Base-by-base conservation (phyloP, 2,329 filamentous ascomycete genomes). In the Fusarium sororula region DNA sequence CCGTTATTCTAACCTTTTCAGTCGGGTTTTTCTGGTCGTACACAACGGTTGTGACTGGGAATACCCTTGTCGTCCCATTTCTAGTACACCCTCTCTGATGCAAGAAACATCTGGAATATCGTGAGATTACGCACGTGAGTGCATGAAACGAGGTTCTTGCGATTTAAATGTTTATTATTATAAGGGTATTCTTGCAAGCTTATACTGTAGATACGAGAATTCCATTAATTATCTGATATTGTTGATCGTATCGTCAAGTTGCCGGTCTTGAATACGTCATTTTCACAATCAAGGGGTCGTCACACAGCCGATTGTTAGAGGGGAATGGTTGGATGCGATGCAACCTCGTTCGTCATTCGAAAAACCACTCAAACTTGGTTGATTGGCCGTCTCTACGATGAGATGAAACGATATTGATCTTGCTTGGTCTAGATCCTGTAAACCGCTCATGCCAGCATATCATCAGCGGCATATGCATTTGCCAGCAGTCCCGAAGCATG, bases 221-320 rank as follows among this genome's bases (percentile, higher is more conserved):
- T n/a, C 3, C 15, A 18, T 18, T 6, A 26, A 32, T 17, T 24
- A 56, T 26, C 28, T 42, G 22, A 45, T 45, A 7, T 15, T 20
- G 7, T 30, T 20, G 4, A 15, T 26, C 5, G 54, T 6, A 37
- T 28, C 12, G 18, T 48, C 12, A 22, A 18, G 10, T 42, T 68
- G 64, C 28, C 35, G 56, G 68, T 53, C 48, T 75, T 48, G 50
- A 24, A 20, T 68, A 74, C 72, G 72, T 75, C 72, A 74, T 75
- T 54, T 56, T 37, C 37, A 26, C 14, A 22, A 14, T 24, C 20
- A 50, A 42, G 44, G 18, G 53, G 58, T 38, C 42, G 53, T 68
- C 48, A 68, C 54, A 63, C 58, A 59, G 50, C 58, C 53, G 39
- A 58, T 42, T 42, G 35, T 26, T 50, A 22, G 39, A 65, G 24